These are phyloP conservation scores for Periglandula ipomoeae DNA, from an alignment of 2,329 filamentous ascomycete species.

Conservation along the genomic window DNA sequence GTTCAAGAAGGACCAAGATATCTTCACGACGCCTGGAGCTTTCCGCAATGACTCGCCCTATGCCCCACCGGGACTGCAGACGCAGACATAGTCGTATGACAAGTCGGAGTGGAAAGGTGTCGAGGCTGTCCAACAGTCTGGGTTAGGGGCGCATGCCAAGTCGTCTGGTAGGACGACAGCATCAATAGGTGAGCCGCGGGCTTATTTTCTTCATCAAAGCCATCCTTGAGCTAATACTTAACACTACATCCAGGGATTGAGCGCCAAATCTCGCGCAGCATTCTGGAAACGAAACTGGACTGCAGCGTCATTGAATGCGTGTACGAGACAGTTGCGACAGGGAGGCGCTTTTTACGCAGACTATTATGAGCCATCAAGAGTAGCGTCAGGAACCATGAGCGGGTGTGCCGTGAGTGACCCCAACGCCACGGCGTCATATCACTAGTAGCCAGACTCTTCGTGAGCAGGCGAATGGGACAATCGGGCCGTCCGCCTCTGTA, in stretches of 20 bases:
- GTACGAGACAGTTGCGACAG: no score
- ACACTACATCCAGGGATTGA: no score
- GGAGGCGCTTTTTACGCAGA: no score
- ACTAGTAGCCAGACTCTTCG: background rate
- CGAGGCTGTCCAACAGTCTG: background rate
- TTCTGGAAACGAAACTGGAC: no score
- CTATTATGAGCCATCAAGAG: no score
- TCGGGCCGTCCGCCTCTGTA: background rate
- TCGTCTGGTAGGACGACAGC: no score
- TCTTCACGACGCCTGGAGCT: background rate
- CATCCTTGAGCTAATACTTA: no score
- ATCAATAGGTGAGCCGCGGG: no score
- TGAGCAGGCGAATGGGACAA: background rate
- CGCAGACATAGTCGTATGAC: background rate
- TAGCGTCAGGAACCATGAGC: background rate
- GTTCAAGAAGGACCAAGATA: no score
- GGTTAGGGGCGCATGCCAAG: background rate
- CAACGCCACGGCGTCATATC: background rate
- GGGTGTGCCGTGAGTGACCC: background rate
- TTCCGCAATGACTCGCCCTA: conserved; percentile 1
- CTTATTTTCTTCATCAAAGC: no score
- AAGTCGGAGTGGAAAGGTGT: background rate
- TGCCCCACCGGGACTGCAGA: background rate
- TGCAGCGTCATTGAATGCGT: no score
- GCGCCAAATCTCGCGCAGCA: no score